Evolutionary conservation across 306 rosid species (phyloP), one percentile per base, ranked within the genome.

Genomic region (Vigna radiata): DNA sequence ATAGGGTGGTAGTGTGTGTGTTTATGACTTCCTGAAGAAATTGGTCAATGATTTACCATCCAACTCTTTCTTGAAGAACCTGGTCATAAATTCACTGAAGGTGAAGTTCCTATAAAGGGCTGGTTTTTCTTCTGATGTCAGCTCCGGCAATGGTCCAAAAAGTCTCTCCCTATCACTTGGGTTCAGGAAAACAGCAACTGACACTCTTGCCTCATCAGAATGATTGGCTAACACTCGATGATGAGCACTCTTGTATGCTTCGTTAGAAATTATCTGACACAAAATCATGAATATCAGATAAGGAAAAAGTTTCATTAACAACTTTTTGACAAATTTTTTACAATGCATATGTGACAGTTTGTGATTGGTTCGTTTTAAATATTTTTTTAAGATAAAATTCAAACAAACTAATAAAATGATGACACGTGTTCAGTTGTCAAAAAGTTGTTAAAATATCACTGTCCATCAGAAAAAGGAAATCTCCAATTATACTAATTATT

Each of bases 61-160:
- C 78, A 90, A 68, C 79, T 83, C 96, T 81, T 87, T 90, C 13
- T 36, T 77, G 83, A 88, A 90, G 86, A 86, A 91, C 70, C 88
- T 81, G 8, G 76, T 55, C 76, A 90, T 11, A 62, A 89, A 91
- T 63, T 94, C 94, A 7, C 62, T 1, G 7, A 68, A 71, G 0
- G 88, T 86, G 77, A 90, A 91, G 18, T 78, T 69, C 17, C 83
- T 44, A 52, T 88, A 94, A 12, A 82, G 78, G 0, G 89, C 63
- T 0, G 90, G 96, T 29, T 86, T 90, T 19, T 84, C 87, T 4
- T 60, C 70, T 10, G 90, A 78, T 25, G 87, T 77, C 65, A 94
- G 84, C 86, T 94, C 96, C 4, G 94, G 94, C 74, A 90, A 69
- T 15, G 96, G 98, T 54, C 98, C 98, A 70, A 73, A 90, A 6